Evolutionary conservation across 1,139 yeast genomes (phyloP), one percentile per base, ranked within the genome.

Genomic region (Kodamaea derodonti): DNA sequence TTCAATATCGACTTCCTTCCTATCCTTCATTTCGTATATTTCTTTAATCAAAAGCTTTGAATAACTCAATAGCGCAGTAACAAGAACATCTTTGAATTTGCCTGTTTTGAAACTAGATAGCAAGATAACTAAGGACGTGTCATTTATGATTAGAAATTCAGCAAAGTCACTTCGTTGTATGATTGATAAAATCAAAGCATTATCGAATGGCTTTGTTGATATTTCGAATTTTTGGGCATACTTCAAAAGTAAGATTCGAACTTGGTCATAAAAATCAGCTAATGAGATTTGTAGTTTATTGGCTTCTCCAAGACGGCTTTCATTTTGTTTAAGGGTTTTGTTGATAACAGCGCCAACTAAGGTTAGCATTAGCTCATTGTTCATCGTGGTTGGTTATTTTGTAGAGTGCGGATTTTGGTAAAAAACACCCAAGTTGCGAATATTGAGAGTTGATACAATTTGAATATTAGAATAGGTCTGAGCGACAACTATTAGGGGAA

Each of bases 311-410:
- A 13, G 10, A 9, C 5, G 14, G 5, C 9, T 14, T 14, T 25
- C 28, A 17, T 14, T 12, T 14, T 25, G 28, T 31, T 49, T 47
- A 27, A 61, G 45, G 4, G 50, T 34, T 24, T 42, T 45, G 42
- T 63, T 60, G 37, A 64, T 49, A 7, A 63, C 49, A 6, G 69
- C 51, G 11, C 62, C 63, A 5, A 63, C 48, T 11, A 63, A 48
- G 18, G 62, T 38, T 37, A 49, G 51, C 35, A 45, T 44, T 14
- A 58, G 43, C 14, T 57, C 59, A 20, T 43, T 39, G 30, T 45
- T 42, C 34, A 51, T 31, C 26, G 30, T 32, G 42, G 39, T 15
- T 7, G 32, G 8, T n/a, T n/a, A n/a, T n/a, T n/a, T n/a, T n/a
- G n/a, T n/a, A n/a, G n/a, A n/a, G n/a, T n/a, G n/a, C n/a, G n/a